Evolutionary conservation across 208 protist species (phyloP), one percentile per base, ranked within the genome.

Genomic region (Zelonia costaricensis): DNA sequence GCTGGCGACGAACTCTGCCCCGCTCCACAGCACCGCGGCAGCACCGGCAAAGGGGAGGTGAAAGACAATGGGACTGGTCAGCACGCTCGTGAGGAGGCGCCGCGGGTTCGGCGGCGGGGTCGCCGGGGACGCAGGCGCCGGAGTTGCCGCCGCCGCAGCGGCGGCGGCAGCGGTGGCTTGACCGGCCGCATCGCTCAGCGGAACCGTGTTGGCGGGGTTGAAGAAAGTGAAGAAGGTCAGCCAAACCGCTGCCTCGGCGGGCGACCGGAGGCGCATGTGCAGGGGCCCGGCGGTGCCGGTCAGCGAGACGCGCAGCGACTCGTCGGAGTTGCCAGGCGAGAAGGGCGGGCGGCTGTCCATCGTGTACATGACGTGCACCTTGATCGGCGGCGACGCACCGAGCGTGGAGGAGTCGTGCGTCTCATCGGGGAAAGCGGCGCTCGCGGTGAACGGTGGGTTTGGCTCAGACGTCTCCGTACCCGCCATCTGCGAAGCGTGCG

Each of bases 261-360:
- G 42, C 51, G 35, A 49, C 25, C 58, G 43, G 27, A 65, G 49
- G 22, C 46, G 45, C n/a, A 31, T 25, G 23, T 70, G 53, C 62
- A 71, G 48, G 15, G 63, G 53, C 15, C 55, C 53, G 9, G 53
- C 38, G 48, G 65, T 62, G 5, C 77, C 77, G 23, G 42, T 69
- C 22, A 88, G 30, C 13, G 67, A 84, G 15, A 88, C 62, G 15
- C 30, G 27, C 15, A 88, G 64, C 9, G 67, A 62, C 42, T 88
- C 81, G 23, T 77, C 66, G 1, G 81, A 53, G 25, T 39, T 57
- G 27, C 71, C 77, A 0, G 58, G 53, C 25, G 65, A 30, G 47
- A 77, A 84, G 7, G 82, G 82, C 16, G 74, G 71, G 9, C 82
- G 77, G 23, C 68, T 80, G 67, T 88, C 82, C 52, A 82, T 79